These are phyloP conservation scores for Thraustochytrium striatum DNA, from an alignment of 352 stramenopile genomes.

Conservation along the genomic window DNA sequence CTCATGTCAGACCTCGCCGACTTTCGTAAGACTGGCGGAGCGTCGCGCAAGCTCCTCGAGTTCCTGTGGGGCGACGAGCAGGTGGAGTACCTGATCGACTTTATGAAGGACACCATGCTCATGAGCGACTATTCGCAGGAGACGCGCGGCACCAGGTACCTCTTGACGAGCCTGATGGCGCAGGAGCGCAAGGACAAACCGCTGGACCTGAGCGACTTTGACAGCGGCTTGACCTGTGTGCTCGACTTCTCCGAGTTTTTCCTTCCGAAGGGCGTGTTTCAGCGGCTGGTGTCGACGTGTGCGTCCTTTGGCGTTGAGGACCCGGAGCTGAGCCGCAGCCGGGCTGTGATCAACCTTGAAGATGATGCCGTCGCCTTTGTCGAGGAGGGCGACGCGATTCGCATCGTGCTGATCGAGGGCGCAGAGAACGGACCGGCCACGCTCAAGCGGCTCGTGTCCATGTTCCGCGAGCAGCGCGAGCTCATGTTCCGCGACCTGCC, in stretches of 20 bases:
- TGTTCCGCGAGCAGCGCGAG: constrained; percentile 30
- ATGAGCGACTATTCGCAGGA: no score
- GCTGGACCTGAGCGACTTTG: neutral
- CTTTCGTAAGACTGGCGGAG: neutral
- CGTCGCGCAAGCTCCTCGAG: neutral
- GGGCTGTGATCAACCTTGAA: constrained; percentile 19
- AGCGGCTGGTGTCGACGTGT: constrained; percentile 17
- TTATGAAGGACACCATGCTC: constrained; percentile 12
- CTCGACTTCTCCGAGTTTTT: constrained; percentile 46
- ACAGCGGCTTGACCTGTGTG: neutral
- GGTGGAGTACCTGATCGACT: neutral
- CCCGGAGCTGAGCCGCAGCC: neutral
- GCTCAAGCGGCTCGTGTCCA: constrained; percentile 20
- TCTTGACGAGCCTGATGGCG: no score
- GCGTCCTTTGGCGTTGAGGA: neutral
- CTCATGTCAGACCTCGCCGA: neutral
- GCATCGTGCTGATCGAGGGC: constrained; percentile 8
- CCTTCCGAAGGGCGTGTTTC: constrained; percentile 37
- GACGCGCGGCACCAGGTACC: no score
- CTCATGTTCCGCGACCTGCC: constrained; percentile 5
- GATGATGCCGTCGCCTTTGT: neutral
- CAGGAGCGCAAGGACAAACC: no score
- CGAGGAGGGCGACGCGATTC: neutral
- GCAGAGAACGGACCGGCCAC: neutral
- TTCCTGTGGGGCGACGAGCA: constrained; percentile 41